These are phyloP conservation scores for Dillenia suffruticosa DNA, from an alignment of 164 flowering plant genomes.

Conservation along the genomic window DNA sequence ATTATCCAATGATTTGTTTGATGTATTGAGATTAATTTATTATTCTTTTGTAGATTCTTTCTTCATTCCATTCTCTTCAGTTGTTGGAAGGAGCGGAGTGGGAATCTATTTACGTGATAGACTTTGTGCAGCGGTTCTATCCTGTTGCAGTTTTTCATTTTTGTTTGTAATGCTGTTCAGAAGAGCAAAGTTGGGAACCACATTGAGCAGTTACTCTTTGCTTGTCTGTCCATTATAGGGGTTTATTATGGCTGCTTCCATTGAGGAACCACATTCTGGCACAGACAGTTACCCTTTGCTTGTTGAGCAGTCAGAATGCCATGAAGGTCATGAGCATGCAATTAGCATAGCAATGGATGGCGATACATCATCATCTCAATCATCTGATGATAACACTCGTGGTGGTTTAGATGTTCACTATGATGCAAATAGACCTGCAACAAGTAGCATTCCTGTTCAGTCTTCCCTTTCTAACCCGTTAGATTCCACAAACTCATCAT, in stretches of 20 bases:
- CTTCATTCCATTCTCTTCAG: no score
- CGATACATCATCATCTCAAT: slow-evolving; percentile 20
- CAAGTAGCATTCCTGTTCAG: slow-evolving; percentile 12
- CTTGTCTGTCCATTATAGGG: no score
- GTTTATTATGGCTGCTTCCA: slow-evolving; percentile 1
- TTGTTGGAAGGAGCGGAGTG: no score
- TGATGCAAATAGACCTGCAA: slow-evolving; percentile 11
- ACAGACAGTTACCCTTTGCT: slow-evolving; percentile 37
- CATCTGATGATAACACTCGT: slow-evolving; percentile 11
- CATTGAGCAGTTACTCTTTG: no score
- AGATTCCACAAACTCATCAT: slow-evolving; percentile 26
- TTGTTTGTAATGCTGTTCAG: no score
- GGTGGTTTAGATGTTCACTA: slow-evolving; percentile 6
- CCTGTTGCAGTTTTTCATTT: no score
- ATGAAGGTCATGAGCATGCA: slow-evolving; percentile 21
- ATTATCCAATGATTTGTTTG: no score
- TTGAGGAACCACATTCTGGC: slow-evolving; percentile 3
- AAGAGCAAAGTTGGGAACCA: no score
- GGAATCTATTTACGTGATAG: no score
- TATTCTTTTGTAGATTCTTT: no score
- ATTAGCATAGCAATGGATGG: slow-evolving; percentile 30
- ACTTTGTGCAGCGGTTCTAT: no score
- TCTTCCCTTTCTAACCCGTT: slow-evolving; percentile 18
- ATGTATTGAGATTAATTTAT: no score
- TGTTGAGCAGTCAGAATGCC: slow-evolving; percentile 25